Percentiles rank a stretch among this genome's conserved stretches.
Conservation (phyloP, 2,329 filamentous ascomycete genomes). For the Amauroascus verrucosus region DNA sequence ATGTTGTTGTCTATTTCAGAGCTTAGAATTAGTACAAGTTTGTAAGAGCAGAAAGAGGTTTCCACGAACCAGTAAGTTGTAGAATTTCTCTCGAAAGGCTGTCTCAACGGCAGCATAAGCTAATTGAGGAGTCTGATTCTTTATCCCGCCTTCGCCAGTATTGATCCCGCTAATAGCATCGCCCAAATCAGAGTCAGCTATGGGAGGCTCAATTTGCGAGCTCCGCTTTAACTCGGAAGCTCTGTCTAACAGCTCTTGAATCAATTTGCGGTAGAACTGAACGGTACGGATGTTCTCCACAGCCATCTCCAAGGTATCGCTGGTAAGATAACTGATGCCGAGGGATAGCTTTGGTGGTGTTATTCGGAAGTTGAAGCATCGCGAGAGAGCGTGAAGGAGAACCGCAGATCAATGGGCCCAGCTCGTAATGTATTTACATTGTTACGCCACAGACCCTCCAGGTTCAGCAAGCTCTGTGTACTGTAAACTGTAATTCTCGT, state of each 20-base stretch:
- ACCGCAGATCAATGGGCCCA: neutral
- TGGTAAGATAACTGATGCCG: neutral
- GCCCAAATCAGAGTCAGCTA: slow-evolving; percentile 55
- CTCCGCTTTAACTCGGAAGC: slow-evolving; percentile 51
- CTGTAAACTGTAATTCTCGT: neutral
- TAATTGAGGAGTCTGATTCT: slow-evolving; percentile 43
- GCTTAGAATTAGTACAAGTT: neutral
- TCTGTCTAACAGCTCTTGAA: slow-evolving; percentile 49
- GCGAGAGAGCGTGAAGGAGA: neutral
- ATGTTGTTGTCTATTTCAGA: slow-evolving; percentile 52
- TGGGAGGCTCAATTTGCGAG: slow-evolving; percentile 58
- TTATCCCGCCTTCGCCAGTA: slow-evolving; percentile 17
- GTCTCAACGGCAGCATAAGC: slow-evolving; percentile 66
- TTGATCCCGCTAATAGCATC: slow-evolving; percentile 39
- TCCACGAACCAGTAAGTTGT: slow-evolving; percentile 59
- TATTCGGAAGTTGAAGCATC: neutral
- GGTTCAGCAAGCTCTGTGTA: neutral
- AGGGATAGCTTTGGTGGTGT: neutral
- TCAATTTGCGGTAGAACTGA: slow-evolving; percentile 41
- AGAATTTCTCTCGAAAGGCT: slow-evolving; percentile 71
- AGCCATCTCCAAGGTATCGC: slow-evolving; percentile 22
- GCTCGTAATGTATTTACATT: neutral
- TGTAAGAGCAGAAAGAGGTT: neutral
- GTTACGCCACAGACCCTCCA: neutral
- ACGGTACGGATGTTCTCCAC: slow-evolving; percentile 28